Evolutionary conservation across 768 basidiomycete genomes (phyloP).

Genomic region (Lactarius quietus): DNA sequence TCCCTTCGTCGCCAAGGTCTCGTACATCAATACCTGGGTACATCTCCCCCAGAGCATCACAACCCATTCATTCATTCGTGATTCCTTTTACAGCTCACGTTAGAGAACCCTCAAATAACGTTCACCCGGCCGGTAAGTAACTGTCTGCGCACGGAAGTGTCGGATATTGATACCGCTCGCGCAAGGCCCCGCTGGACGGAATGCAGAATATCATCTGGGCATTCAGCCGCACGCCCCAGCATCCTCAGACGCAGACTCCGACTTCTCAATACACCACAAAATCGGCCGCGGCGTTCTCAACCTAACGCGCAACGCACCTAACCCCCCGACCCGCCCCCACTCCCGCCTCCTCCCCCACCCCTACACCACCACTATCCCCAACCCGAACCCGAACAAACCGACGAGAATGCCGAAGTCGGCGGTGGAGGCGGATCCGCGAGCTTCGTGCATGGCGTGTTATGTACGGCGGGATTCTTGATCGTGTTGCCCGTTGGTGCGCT

Average conservation of each 20-base stretch:
- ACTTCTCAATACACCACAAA: slow-evolving; percentile 47
- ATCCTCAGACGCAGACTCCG: slow-evolving; percentile 43
- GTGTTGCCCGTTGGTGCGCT: slow-evolving; percentile 56
- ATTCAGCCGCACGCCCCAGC: slow-evolving; percentile 47
- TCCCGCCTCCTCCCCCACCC: neutral
- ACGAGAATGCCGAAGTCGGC: neutral
- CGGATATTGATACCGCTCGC: neutral
- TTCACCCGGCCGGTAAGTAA: slow-evolving; percentile 5
- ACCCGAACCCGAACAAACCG: neutral
- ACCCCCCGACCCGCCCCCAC: slow-evolving; percentile 4
- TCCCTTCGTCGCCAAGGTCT: slow-evolving; percentile 46
- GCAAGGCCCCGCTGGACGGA: slow-evolving; percentile 42
- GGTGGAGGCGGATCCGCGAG: slow-evolving; percentile 32
- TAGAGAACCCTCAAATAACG: slow-evolving; percentile 7
- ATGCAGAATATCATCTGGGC: slow-evolving; percentile 56
- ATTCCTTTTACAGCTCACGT: slow-evolving; percentile 7
- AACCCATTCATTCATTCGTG: no score
- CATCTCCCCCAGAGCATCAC: slow-evolving; percentile 24
- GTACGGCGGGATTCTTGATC: slow-evolving; percentile 50
- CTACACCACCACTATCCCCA: neutral
- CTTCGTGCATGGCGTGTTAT: slow-evolving; percentile 51
- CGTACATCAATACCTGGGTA: slow-evolving; percentile 35
- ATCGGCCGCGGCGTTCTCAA: slow-evolving; percentile 44
- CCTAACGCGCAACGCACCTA: slow-evolving; percentile 39
- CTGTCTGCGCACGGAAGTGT: no score